Conservation (phyloP, 495 filamentous ascomycete genomes). For the Astrocystis sublimbata region DNA sequence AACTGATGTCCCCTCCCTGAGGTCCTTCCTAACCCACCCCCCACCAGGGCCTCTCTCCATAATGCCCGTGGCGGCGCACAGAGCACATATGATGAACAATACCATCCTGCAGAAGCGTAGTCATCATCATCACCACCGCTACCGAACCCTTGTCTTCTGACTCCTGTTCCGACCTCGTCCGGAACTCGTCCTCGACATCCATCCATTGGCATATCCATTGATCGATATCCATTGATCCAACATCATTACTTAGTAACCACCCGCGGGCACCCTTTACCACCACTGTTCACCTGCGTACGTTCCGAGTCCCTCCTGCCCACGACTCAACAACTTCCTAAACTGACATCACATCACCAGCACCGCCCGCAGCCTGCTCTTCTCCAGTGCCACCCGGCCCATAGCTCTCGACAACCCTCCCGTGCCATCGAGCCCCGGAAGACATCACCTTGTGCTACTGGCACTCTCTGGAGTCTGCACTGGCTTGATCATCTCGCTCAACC, state of each 20-base stretch:
- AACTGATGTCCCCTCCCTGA: too few species aligned
- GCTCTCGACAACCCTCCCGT: background rate
- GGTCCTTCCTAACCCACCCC: too few species aligned
- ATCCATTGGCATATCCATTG: too few species aligned
- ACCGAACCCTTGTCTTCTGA: background rate
- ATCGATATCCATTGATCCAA: too few species aligned
- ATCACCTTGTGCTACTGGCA: background rate
- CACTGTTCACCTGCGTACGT: too few species aligned
- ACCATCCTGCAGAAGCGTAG: too few species aligned
- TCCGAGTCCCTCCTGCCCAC: too few species aligned
- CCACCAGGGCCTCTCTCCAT: background rate
- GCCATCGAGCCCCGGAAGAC: too few species aligned
- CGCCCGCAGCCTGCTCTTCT: background rate
- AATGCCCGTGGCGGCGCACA: conserved; percentile 10
- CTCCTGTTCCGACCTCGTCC: too few species aligned
- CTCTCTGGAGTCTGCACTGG: background rate
- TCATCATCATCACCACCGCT: conserved; percentile 15
- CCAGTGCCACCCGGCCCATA: background rate
- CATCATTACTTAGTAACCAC: too few species aligned
- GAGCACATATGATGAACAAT: conserved; percentile 14
- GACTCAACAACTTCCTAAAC: background rate
- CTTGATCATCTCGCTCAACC: conserved; percentile 7
- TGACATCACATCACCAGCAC: background rate
- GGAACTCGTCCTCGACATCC: too few species aligned
- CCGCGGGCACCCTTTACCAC: too few species aligned